A percentile compares a stretch with the other conserved stretches of the same genome.
Conservation (phyloP, 331 rosid genomes). For the Cydonia oblonga region DNA sequence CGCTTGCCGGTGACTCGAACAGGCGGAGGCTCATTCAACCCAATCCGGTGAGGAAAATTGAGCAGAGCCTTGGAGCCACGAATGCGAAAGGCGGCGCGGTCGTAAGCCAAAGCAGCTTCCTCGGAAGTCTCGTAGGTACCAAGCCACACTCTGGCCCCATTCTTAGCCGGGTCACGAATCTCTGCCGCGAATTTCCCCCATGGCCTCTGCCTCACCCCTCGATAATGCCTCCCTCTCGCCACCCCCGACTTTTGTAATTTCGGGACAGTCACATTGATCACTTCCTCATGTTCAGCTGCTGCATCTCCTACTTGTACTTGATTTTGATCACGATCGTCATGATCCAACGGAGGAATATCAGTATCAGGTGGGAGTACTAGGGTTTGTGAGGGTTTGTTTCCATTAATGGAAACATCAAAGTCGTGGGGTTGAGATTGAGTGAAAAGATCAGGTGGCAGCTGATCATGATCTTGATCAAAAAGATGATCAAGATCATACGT, state of each 20-base stretch:
- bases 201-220: conserved; percentile 35
- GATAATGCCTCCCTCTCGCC: conserved; percentile 19
- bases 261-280: not conserved
- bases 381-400: not conserved
- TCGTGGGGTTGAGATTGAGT: not conserved
- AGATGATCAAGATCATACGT: not conserved
- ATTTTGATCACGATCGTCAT: not conserved
- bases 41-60: conserved; percentile 29
- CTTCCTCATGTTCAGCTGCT: not conserved
- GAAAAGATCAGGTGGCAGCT: not conserved
- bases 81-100: conserved; percentile 27
- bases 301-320: not conserved
- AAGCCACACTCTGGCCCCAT: conserved; percentile 35
- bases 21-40: conserved; percentile 25
- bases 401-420: not conserved
- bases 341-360: not conserved
- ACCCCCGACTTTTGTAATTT: not conserved
- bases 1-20: conserved; percentile 25
- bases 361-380: not conserved
- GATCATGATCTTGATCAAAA: not conserved
- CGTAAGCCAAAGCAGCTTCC: conserved; percentile 37
- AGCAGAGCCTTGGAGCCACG: conserved; percentile 37
- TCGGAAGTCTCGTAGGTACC: conserved; percentile 38
- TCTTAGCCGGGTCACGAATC: conserved; percentile 30
- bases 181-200: conserved; percentile 43